Percentiles rank a stretch among this genome's conserved stretches.
phyloP scores from a whole-genome alignment of 106 monocot species.

The Alisma plantagoaquatica region DNA sequence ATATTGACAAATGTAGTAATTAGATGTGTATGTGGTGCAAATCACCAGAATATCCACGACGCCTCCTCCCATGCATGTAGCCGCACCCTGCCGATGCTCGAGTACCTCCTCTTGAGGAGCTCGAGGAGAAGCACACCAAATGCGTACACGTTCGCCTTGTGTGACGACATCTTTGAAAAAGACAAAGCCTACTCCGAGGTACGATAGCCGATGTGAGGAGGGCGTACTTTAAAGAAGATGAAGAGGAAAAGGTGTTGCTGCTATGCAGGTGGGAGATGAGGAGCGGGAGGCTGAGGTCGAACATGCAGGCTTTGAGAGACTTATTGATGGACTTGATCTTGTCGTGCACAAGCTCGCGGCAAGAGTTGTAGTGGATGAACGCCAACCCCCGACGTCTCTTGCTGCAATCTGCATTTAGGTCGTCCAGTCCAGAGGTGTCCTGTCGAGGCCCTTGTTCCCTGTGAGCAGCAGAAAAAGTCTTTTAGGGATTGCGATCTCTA shows the following conservation, averaged over 20 bases:
- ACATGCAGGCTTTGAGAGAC: constrained; percentile 24
- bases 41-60: no score
- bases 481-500: no score
- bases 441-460: constrained; percentile 54
- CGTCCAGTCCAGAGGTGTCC: constrained; percentile 57
- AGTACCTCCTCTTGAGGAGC: constrained; percentile 38
- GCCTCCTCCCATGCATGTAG: no score
- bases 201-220: no score
- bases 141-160: constrained; percentile 47
- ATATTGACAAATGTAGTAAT: no score
- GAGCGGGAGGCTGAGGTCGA: constrained; percentile 32
- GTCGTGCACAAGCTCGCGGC: constrained; percentile 41
- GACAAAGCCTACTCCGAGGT: constrained; percentile 30
- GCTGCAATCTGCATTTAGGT: constrained; percentile 38
- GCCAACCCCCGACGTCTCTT: constrained; percentile 38
- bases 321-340: constrained; percentile 56
- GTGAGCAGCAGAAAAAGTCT: background rate
- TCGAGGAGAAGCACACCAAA: constrained; percentile 62
- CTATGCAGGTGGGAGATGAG: constrained; percentile 8
- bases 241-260: no score
- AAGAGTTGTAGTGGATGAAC: constrained; percentile 38
- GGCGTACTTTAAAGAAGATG: no score
- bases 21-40: no score
- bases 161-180: constrained; percentile 21
- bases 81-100: constrained; percentile 3